Percentiles rank a stretch among this genome's conserved stretches.
phyloP scores from a whole-genome alignment of 1,284 basidiomycete species.

The Sanguinoderma infundibulare region DNA sequence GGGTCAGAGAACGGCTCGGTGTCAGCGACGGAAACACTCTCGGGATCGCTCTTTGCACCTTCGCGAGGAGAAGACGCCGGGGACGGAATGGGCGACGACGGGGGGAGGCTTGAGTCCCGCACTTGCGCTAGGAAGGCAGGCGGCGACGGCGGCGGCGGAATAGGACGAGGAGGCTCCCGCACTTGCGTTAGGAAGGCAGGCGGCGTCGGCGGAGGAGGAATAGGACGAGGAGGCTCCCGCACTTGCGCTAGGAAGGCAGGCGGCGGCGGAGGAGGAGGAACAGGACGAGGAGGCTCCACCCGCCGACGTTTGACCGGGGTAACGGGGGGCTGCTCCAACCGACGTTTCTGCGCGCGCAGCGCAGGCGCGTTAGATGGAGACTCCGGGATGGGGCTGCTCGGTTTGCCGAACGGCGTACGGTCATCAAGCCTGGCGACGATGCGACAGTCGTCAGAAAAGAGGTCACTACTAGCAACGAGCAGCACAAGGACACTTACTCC shows the following conservation, averaged over 20 bases:
- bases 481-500: background rate
- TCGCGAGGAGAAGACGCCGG: background rate
- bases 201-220: background rate
- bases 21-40: too few relatives aligned
- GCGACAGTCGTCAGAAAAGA: background rate
- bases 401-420: background rate
- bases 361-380: conserved; percentile 1
- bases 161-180: too few relatives aligned
- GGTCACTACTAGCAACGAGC: background rate
- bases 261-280: background rate
- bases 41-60: too few relatives aligned
- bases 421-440: background rate
- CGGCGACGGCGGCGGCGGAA: background rate
- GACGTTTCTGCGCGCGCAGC: conserved; percentile 4
- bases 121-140: background rate
- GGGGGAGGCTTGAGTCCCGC: conserved; percentile 8
- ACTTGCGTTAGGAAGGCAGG: too few relatives aligned
- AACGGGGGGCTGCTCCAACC: background rate
- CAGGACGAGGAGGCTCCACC: background rate
- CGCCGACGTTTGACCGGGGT: background rate
- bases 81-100: conserved; percentile 7
- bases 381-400: background rate
- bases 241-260: too few relatives aligned
- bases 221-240: too few relatives aligned
- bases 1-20: too few relatives aligned